These are phyloP conservation scores for Theileria sp. DNA, from an alignment of 169 alveolate species.

Conservation along the genomic window DNA sequence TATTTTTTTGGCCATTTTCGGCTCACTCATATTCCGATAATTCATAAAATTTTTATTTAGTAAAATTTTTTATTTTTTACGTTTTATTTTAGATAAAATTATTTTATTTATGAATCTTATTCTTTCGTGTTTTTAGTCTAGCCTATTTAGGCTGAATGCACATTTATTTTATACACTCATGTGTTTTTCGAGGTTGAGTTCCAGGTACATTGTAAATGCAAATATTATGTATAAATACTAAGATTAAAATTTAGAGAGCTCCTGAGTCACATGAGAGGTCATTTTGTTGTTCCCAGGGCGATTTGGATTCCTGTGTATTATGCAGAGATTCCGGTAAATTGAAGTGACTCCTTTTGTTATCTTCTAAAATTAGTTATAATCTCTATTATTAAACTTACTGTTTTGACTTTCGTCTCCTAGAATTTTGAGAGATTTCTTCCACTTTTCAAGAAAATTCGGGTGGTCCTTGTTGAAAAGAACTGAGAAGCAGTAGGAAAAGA, in stretches of 20 bases:
- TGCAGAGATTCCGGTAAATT: neutral
- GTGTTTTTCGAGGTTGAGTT: neutral
- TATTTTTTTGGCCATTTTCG: neutral
- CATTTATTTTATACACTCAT: neutral
- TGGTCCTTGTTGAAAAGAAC: constrained; percentile 16
- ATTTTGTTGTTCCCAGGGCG: constrained; percentile 63
- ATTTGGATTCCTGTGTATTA: constrained; percentile 28
- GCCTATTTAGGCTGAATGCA: neutral
- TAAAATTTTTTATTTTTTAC: neutral
- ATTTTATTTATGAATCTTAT: neutral
- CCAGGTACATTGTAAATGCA: neutral
- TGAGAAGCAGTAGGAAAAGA: constrained; percentile 16
- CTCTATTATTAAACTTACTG: neutral
- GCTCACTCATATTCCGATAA: neutral
- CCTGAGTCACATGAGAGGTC: constrained; percentile 51
- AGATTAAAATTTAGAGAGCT: neutral
- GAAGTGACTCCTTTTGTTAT: neutral
- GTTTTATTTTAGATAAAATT: neutral
- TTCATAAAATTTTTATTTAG: too few relatives aligned
- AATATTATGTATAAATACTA: neutral
- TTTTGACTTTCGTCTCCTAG: neutral
- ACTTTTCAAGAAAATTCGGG: constrained; percentile 8
- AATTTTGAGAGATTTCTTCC: neutral
- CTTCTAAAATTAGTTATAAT: neutral
- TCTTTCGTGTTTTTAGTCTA: neutral